A percentile compares a stretch with the other conserved stretches of the same genome.
Conservation (phyloP, 2,329 filamentous ascomycete species). For the Aspergillus sp. region DNA sequence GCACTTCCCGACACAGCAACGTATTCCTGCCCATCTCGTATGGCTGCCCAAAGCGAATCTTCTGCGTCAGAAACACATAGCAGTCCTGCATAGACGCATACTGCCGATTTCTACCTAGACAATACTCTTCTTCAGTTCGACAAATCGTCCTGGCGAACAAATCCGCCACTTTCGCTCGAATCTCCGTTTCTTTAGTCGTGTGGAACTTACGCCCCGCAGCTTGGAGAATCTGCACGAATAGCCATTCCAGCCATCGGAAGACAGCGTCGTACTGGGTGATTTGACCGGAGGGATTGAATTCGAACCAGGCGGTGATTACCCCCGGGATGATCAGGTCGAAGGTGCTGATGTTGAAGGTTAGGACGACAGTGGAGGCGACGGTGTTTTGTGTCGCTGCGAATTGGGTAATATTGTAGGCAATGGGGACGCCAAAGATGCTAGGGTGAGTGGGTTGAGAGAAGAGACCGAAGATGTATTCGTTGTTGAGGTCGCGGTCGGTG, state of each 20-base stretch:
- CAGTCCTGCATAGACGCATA: conserved; percentile 22
- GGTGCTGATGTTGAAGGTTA: conserved; percentile 28
- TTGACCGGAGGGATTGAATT: conserved; percentile 14
- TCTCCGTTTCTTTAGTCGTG: conserved; percentile 11
- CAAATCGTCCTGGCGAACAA: conserved; percentile 25
- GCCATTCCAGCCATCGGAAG: conserved; percentile 25
- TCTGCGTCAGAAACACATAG: conserved; percentile 21
- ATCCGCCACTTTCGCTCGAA: conserved; percentile 1
- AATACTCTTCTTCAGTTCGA: conserved; percentile 23
- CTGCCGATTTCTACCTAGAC: conserved; percentile 23
- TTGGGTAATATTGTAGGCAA: conserved; percentile 29
- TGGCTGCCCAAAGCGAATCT: conserved; percentile 26
- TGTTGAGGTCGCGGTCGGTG: conserved; percentile 28
- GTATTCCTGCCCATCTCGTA: conserved; percentile 30
- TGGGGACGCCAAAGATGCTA: conserved; percentile 25
- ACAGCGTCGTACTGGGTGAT: conserved; percentile 22
- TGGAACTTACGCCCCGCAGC: conserved; percentile 20
- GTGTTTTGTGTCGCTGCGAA: conserved; percentile 27
- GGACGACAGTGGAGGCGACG: conserved; percentile 22
- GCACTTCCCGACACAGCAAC: conserved; percentile 30
- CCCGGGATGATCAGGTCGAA: conserved; percentile 24
- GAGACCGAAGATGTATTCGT: conserved; percentile 32
- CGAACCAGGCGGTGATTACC: conserved; percentile 16
- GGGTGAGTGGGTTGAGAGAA: conserved; percentile 23
- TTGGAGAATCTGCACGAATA: conserved; percentile 6